Evolutionary conservation across 2,329 filamentous ascomycete genomes (phyloP).

Genomic region (Botrytis fragariae): DNA sequence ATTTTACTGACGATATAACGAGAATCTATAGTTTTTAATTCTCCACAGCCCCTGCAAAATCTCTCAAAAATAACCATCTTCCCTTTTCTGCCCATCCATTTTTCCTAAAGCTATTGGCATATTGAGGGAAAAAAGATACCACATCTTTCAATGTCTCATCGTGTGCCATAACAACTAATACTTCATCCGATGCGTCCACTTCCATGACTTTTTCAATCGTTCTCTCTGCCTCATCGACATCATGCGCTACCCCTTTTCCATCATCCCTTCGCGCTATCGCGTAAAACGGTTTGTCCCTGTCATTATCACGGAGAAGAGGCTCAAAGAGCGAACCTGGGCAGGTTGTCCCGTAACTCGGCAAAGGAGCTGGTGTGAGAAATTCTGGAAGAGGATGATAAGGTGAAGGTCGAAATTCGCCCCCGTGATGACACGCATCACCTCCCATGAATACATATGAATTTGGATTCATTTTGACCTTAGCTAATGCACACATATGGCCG

Average conservation of each 20-base stretch:
- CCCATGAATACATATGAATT: constrained; percentile 44
- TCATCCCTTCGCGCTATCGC: constrained; percentile 27
- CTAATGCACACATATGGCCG: constrained; percentile 45
- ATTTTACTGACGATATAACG: not conserved
- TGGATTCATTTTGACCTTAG: constrained; percentile 37
- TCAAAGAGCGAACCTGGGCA: constrained; percentile 46
- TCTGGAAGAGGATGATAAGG: constrained; percentile 42
- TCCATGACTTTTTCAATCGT: constrained; percentile 48
- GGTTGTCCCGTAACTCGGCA: constrained; percentile 27
- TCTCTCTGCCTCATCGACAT: constrained; percentile 38
- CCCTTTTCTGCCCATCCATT: constrained; percentile 47
- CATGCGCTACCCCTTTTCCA: constrained; percentile 25
- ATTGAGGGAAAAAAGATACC: constrained; percentile 50
- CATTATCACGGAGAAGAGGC: constrained; percentile 40
- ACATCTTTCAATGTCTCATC: constrained; percentile 45
- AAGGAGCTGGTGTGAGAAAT: constrained; percentile 42
- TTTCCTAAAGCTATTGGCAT: constrained; percentile 46
- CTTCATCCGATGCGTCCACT: constrained; percentile 45
- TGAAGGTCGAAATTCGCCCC: constrained; percentile 46
- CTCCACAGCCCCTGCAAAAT: constrained; percentile 47
- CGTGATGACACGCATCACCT: constrained; percentile 43
- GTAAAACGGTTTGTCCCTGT: constrained; percentile 38
- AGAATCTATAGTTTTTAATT: not conserved
- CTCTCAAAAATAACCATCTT: constrained; percentile 51
- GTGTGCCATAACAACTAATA: constrained; percentile 49